phyloP scores from a whole-genome alignment of 2,329 filamentous ascomycete species.

The Uncinocarpus reesii region DNA sequence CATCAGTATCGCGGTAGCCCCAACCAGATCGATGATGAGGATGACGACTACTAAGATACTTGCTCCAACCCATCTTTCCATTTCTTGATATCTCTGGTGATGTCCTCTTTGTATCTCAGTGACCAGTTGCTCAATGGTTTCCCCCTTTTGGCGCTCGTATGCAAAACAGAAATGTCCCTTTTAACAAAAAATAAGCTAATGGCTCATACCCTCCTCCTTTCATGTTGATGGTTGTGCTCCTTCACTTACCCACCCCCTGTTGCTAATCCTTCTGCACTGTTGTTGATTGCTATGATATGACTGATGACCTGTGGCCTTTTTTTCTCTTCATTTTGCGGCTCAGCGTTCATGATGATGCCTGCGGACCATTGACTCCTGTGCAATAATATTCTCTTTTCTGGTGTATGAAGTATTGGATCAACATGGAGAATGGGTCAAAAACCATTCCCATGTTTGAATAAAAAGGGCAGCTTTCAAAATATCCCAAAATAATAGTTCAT shows the following conservation, averaged over 20 bases:
- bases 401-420: conserved; percentile 1
- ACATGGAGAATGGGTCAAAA: background rate
- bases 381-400: background rate
- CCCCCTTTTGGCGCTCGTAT: no score
- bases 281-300: conserved; percentile 6
- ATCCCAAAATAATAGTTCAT: no score
- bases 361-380: background rate
- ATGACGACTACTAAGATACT: conserved; percentile 22
- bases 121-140: no score
- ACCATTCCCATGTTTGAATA: background rate
- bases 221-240: background rate
- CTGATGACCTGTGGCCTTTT: conserved; percentile 7
- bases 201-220: background rate
- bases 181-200: background rate
- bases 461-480: no score
- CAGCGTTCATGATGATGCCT: background rate
- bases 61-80: conserved; percentile 2
- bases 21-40: conserved; percentile 28
- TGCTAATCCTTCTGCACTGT: background rate
- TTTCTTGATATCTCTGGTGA: no score
- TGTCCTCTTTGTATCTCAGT: no score
- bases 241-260: background rate
- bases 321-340: background rate
- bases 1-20: conserved; percentile 27
- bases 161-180: background rate